Conservation (phyloP, 1,284 basidiomycete genomes). For the Naganishia cerealis region DNA sequence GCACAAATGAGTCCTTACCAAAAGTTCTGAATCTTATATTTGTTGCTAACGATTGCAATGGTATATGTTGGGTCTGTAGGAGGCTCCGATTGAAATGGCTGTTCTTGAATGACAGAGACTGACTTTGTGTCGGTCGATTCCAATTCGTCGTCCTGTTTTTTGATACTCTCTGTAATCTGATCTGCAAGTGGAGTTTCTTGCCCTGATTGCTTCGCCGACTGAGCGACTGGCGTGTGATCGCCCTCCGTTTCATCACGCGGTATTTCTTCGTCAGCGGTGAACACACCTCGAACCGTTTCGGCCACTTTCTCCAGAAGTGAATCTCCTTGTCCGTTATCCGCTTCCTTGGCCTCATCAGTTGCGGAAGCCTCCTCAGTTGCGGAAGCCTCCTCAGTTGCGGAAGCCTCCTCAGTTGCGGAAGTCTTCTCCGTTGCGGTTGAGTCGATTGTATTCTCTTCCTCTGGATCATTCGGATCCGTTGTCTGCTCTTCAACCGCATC, state of each 20-base stretch:
- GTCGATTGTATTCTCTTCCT: slow-evolving; percentile 32
- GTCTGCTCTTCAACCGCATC: neutral
- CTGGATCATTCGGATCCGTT: slow-evolving; percentile 22
- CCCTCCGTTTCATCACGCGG: slow-evolving; percentile 27
- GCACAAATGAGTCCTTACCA: slow-evolving; percentile 60
- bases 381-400: slow-evolving; percentile 22
- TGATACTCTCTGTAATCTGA: neutral
- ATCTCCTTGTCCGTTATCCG: neutral
- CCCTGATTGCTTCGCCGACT: slow-evolving; percentile 3
- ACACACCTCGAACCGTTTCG: slow-evolving; percentile 19
- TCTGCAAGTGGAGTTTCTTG: neutral
- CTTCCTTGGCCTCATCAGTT: slow-evolving; percentile 18
- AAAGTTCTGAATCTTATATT: slow-evolving; percentile 86
- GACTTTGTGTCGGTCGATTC: neutral
- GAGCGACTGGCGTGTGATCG: neutral
- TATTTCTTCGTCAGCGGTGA: slow-evolving; percentile 9
- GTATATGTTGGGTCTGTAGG: slow-evolving; percentile 59
- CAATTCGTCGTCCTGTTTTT: neutral
- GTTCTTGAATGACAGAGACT: neutral
- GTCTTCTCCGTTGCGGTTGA: too few species aligned
- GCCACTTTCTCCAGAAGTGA: slow-evolving; percentile 16
- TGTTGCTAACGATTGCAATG: slow-evolving; percentile 83
- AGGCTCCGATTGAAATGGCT: neutral
- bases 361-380: slow-evolving; percentile 13
- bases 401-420: slow-evolving; percentile 21